Percentiles rank a stretch among this genome's conserved stretches.
phyloP scores from a whole-genome alignment of 2,329 filamentous ascomycete species.

The Botryotinia calthae region DNA sequence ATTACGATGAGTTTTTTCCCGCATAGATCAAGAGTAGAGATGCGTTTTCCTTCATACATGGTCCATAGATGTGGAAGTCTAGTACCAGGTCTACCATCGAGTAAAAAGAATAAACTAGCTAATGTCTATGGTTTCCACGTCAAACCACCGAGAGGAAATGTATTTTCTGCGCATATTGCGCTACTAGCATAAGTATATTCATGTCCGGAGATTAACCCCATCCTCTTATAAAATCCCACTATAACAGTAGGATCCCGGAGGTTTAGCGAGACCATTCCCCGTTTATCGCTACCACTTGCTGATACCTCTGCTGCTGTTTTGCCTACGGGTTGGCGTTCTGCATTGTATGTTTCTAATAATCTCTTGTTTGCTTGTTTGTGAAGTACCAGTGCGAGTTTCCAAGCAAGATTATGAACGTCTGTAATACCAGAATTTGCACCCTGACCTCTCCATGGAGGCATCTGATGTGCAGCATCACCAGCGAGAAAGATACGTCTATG shows the following conservation, averaged over 20 bases:
- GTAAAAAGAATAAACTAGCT: slow-evolving; percentile 29
- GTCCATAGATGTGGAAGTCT: slow-evolving; percentile 40
- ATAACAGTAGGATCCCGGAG: not conserved
- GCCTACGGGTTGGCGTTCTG: slow-evolving; percentile 42
- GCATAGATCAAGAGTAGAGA: slow-evolving; percentile 39
- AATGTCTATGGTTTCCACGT: slow-evolving; percentile 38
- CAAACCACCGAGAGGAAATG: slow-evolving; percentile 26
- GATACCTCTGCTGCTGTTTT: slow-evolving; percentile 23
- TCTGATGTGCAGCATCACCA: slow-evolving; percentile 51
- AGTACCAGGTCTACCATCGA: slow-evolving; percentile 37
- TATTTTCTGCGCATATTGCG: slow-evolving; percentile 22
- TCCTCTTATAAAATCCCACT: not conserved
- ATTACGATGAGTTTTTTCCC: slow-evolving; percentile 36
- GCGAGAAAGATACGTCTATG: slow-evolving; percentile 42
- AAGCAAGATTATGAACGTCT: slow-evolving; percentile 45
- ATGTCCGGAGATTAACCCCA: slow-evolving; percentile 21
- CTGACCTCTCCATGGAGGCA: slow-evolving; percentile 47
- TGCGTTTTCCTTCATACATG: slow-evolving; percentile 27
- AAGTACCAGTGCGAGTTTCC: slow-evolving; percentile 43
- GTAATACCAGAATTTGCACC: slow-evolving; percentile 41
- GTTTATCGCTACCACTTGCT: slow-evolving; percentile 15
- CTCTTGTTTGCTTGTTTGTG: slow-evolving; percentile 26
- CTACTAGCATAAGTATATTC: slow-evolving; percentile 25
- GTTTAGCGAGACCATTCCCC: slow-evolving; percentile 23
- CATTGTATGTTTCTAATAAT: slow-evolving; percentile 42